Conservation (phyloP, 2,329 filamentous ascomycete species). For the Colletotrichum coccodes region DNA sequence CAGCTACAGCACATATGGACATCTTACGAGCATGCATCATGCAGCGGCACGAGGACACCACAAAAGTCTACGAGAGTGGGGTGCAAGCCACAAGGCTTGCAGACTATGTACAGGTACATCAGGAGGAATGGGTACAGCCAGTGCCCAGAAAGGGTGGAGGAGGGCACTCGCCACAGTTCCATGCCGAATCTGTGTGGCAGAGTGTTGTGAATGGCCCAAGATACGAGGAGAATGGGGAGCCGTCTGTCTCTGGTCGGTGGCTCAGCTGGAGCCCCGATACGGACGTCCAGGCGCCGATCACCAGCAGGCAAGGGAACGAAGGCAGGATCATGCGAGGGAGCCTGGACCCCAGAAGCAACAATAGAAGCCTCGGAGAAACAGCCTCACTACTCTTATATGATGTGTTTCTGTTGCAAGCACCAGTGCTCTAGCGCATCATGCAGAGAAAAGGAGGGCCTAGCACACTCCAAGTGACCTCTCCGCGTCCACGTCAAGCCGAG, state of each 20-base stretch:
- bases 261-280: constrained; percentile 16
- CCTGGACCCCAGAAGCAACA: background rate
- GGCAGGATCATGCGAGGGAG: background rate
- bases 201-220: constrained; percentile 13
- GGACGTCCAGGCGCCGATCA: constrained; percentile 27
- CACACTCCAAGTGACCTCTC: background rate
- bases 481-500: background rate
- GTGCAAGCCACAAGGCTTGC: constrained; percentile 16
- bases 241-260: background rate
- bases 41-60: constrained; percentile 21
- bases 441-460: constrained; percentile 8
- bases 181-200: background rate
- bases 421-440: background rate
- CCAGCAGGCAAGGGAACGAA: background rate
- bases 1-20: background rate
- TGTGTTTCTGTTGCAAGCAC: background rate
- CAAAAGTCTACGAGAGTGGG: constrained; percentile 3
- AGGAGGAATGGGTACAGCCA: background rate
- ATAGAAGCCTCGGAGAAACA: background rate
- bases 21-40: constrained; percentile 18
- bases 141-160: background rate
- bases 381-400: background rate
- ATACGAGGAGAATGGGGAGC: constrained; percentile 15
- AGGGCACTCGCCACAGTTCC: constrained; percentile 18
- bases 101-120: constrained; percentile 29